Percentiles rank a stretch among this genome's conserved stretches.
Conservation (phyloP, 345 rosid species). For the Bretschneidera sinensis region DNA sequence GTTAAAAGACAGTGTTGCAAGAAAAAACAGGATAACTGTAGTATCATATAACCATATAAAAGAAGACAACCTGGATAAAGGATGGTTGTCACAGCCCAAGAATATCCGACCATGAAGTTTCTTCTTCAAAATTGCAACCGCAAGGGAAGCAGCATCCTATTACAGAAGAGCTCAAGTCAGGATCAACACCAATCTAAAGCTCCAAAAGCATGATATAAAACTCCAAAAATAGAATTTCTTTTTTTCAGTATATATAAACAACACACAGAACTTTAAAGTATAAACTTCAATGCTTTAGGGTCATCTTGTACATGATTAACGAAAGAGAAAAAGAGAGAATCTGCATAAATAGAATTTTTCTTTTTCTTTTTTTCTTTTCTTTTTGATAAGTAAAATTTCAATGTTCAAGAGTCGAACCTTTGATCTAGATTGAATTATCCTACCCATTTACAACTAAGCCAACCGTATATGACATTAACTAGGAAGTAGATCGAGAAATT, state of each 20-base stretch:
- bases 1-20: not conserved
- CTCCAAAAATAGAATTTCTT: not conserved
- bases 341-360: not conserved
- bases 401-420: not conserved
- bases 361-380: not conserved
- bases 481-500: not conserved
- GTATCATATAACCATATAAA: not conserved
- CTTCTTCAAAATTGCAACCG: conserved; percentile 75
- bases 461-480: not conserved
- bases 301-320: not conserved
- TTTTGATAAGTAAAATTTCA: not conserved
- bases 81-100: conserved; percentile 96
- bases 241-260: too few relatives aligned
- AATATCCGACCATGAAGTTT: conserved; percentile 56
- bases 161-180: conserved; percentile 15
- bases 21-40: not conserved
- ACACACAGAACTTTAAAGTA: too few relatives aligned
- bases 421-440: too few relatives aligned
- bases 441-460: too few relatives aligned
- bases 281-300: not conserved
- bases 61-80: conserved; percentile 66
- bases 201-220: not conserved
- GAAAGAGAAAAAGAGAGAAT: not conserved
- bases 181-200: conserved; percentile 7
- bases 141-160: conserved; percentile 95